Conservation (phyloP, 2,329 filamentous ascomycete species). For the Lomentospora prolificans region DNA sequence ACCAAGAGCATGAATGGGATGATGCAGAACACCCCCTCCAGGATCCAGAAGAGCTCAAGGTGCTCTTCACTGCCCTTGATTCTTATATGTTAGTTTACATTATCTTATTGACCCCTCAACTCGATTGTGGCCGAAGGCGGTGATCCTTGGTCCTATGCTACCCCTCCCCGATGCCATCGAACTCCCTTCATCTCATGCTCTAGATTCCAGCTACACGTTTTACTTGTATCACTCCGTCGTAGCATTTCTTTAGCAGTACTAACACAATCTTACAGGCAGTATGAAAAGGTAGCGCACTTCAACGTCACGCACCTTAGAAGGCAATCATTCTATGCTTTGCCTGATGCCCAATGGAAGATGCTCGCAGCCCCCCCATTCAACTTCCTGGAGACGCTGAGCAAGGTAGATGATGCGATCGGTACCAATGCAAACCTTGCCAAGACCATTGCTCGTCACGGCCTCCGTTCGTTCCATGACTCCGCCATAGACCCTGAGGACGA, state of each 20-base stretch:
- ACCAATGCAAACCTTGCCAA: conserved; percentile 75
- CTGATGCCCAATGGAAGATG: conserved; percentile 72
- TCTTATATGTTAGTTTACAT: conserved; percentile 66
- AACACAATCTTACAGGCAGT: conserved; percentile 49
- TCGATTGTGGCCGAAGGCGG: too few species aligned
- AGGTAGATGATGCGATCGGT: conserved; percentile 81
- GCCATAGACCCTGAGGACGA: conserved; percentile 22
- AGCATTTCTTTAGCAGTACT: neutral
- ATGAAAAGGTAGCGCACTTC: conserved; percentile 74
- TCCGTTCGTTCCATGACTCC: conserved; percentile 55
- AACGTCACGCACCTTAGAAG: conserved; percentile 86
- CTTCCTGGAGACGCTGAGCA: conserved; percentile 66
- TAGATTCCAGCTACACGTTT: neutral
- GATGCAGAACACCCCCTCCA: conserved; percentile 10
- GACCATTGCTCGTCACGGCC: conserved; percentile 61
- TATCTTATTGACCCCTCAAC: neutral
- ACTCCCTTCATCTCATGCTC: neutral
- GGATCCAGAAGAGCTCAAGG: conserved; percentile 71
- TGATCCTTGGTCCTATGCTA: too few species aligned
- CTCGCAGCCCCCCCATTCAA: conserved; percentile 75
- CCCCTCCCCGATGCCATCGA: too few species aligned
- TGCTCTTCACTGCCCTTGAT: conserved; percentile 74
- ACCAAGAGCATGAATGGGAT: conserved; percentile 7
- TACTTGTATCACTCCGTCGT: conserved; percentile 7
- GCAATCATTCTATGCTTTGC: conserved; percentile 87